These are phyloP conservation scores for Saururus chinensis DNA, from an alignment of 164 flowering plant genomes.

Conservation along the genomic window DNA sequence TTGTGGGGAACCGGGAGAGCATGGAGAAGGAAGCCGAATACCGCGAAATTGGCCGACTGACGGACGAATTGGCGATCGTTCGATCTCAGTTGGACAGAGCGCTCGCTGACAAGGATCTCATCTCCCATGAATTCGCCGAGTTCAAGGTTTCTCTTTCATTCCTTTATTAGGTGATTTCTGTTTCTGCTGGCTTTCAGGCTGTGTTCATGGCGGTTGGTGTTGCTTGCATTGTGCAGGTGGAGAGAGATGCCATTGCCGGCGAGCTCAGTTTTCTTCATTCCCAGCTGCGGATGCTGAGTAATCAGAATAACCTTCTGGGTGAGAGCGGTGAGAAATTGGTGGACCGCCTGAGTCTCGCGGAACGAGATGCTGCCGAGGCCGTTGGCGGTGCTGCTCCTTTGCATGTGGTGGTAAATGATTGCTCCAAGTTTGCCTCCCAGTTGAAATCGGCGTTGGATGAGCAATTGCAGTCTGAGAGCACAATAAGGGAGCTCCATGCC, in stretches of 20 bases:
- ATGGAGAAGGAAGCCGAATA: conserved; percentile 21
- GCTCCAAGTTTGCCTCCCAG: conserved; percentile 22
- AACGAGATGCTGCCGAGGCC: conserved; percentile 11
- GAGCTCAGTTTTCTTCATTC: conserved; percentile 29
- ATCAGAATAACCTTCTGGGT: conserved; percentile 11
- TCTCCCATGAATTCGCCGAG: conserved; percentile 3
- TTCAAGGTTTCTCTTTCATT: neutral
- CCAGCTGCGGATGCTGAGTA: conserved; percentile 26
- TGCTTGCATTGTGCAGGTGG: conserved; percentile 81
- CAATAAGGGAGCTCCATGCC: conserved; percentile 42
- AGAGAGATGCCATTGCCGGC: conserved; percentile 28
- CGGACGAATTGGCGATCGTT: conserved; percentile 36
- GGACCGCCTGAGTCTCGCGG: conserved; percentile 15
- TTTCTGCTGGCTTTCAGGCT: no score
- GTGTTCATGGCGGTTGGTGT: no score
- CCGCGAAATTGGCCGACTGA: conserved; percentile 10
- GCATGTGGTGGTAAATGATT: conserved; percentile 36
- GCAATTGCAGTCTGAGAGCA: conserved; percentile 26
- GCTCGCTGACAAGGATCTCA: conserved; percentile 36
- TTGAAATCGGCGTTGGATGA: conserved; percentile 29
- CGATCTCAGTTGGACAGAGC: conserved; percentile 33
- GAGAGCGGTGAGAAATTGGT: conserved; percentile 14
- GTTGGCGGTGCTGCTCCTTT: conserved; percentile 16
- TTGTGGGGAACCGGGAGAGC: conserved; percentile 14
- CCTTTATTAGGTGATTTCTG: no score